Base-by-base conservation (phyloP, 2,329 filamentous ascomycete species). In the Phialophora macrospora region DNA sequence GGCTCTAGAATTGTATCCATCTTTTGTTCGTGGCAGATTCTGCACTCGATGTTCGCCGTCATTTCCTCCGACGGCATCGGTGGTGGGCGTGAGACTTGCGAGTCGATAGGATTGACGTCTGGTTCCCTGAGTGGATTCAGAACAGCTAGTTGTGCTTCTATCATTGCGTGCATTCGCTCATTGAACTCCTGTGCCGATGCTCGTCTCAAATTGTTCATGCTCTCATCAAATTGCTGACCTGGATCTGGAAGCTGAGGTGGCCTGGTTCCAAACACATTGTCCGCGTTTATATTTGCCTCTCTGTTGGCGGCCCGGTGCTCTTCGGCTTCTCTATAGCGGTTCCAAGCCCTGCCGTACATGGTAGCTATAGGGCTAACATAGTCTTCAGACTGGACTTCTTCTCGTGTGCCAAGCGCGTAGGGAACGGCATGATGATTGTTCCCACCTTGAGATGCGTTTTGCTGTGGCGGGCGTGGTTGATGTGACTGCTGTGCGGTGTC, bases 1-100 rank as follows among this genome's bases (percentile, higher is more conserved):
- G 71, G 71, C 52, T 68, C 63, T 28, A 68, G 51, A 4, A 72
- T 58, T 14, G 68, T 70, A 44, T 72, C 70, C 11, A 71, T 63
- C 44, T 63, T 68, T 52, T 72, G 71, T 58, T 72, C 71, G 26
- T 49, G 57, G 52, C 71, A 72, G 46, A 72, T 68, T 56, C 64
- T 60, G 48, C 71, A 72, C 2, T 67, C 70, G 24, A 72, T 67
- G 49, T 61, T 67, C 30, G 70, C 63, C 12, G 61, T 69, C 64
- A 72, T 68, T n/a, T 70, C 60, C 46, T 71, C 65, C 11, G 55
- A n/a, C 12, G 41, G 60, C 3, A 67, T 44, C 4, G 67, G 52
- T 17, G 56, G 56, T n/a, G 70, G 70, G 12, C 68, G 65, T 5
- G 51, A 54, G 3, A 30, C 12, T 56, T 72, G 71, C 22, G 34